phyloP scores from a whole-genome alignment of 192 early-diverging fungal species.

The Cladochytrium replicatum region DNA sequence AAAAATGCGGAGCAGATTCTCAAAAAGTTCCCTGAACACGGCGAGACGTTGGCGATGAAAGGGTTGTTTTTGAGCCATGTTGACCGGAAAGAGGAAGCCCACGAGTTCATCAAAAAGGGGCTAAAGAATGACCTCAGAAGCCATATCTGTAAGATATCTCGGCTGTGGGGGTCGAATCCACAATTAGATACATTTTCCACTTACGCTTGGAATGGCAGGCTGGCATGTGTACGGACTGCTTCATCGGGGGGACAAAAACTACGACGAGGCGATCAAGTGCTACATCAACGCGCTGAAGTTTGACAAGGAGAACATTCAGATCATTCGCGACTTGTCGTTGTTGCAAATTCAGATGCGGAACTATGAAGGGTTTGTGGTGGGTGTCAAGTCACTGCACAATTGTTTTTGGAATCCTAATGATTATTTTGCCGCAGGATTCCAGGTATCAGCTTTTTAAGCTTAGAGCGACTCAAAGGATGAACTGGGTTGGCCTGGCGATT shows the following conservation, averaged over 20 bases:
- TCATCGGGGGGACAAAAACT: constrained; percentile 85
- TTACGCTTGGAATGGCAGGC: constrained; percentile 29
- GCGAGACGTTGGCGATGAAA: constrained; percentile 92
- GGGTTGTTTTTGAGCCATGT: constrained; percentile 83
- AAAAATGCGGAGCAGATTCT: constrained; percentile 85
- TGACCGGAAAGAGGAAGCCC: constrained; percentile 86
- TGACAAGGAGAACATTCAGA: constrained; percentile 84
- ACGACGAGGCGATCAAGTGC: constrained; percentile 83
- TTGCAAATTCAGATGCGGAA: constrained; percentile 83
- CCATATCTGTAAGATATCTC: constrained; percentile 64
- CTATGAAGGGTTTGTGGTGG: constrained; percentile 67
- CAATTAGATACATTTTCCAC: constrained; percentile 2
- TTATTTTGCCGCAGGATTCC: not conserved
- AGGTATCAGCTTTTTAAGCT: constrained; percentile 58
- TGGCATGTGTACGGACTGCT: constrained; percentile 97
- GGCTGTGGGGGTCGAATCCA: not conserved
- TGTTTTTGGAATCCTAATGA: constrained; percentile 1
- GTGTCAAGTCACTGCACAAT: constrained; percentile 16
- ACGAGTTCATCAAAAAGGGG: constrained; percentile 77
- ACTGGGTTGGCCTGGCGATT: constrained; percentile 80
- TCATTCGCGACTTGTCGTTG: constrained; percentile 79
- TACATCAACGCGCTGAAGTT: constrained; percentile 78
- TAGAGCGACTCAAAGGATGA: constrained; percentile 56
- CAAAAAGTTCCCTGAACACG: constrained; percentile 88
- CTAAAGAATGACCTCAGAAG: constrained; percentile 68